Evolutionary conservation across 2,329 filamentous ascomycete species (phyloP).

Genomic region (Pestalotiopsis sp.): DNA sequence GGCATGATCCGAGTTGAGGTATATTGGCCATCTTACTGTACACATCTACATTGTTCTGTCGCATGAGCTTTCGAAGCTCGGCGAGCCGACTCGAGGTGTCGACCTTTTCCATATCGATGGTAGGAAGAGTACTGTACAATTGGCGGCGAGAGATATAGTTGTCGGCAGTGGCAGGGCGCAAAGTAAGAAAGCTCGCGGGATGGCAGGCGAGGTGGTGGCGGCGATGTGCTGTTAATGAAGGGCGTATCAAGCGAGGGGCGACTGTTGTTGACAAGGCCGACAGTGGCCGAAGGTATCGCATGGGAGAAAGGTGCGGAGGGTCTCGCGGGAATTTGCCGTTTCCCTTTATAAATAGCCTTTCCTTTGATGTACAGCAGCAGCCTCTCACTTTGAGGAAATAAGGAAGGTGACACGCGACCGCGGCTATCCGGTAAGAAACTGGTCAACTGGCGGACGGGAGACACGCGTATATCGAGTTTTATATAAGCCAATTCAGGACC

Average conservation of each 20-base stretch:
- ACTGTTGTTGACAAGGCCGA: conserved; percentile 11
- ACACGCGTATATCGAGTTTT: not conserved
- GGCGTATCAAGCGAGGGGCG: not conserved
- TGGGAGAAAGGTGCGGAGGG: conserved; percentile 1
- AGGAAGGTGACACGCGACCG: conserved; percentile 11
- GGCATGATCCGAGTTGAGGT: conserved; percentile 16
- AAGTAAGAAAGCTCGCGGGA: not conserved
- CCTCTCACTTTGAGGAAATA: not conserved
- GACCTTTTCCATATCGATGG: conserved; percentile 69
- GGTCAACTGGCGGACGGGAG: not conserved
- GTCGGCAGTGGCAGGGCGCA: not conserved
- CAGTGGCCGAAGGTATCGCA: conserved; percentile 12
- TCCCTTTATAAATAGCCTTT: not conserved
- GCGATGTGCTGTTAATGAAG: not conserved
- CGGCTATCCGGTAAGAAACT: not conserved
- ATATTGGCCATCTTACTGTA: conserved; percentile 68
- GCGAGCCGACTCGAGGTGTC: conserved; percentile 77
- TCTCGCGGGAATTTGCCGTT: not conserved
- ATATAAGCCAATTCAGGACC: not conserved
- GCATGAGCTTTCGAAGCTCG: conserved; percentile 83
- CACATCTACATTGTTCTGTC: conserved; percentile 80
- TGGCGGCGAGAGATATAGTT: not conserved
- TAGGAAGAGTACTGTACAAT: conserved; percentile 19
- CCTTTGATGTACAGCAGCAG: not conserved
- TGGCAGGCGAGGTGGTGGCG: not conserved